phyloP scores from a whole-genome alignment of 768 basidiomycete species.

The Lenzites betulinus region DNA sequence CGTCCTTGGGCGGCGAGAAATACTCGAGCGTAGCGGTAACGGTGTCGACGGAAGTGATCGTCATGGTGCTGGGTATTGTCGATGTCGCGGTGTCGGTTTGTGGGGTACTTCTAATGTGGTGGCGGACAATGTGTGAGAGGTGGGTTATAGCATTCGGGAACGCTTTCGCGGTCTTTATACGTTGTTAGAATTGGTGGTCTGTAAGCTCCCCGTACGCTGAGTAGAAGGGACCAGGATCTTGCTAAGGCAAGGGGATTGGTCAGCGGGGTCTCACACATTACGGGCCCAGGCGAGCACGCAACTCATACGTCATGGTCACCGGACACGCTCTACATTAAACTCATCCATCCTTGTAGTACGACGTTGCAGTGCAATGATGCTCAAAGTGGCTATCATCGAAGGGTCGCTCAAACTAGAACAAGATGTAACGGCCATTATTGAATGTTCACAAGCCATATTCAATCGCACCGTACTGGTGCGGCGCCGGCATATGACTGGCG shows the following conservation, averaged over 20 bases:
- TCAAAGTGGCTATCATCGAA: too few species aligned
- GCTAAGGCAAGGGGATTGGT: neutral
- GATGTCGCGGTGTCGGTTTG: neutral
- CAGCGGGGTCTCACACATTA: neutral
- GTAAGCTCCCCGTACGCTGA: neutral
- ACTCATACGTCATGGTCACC: slow-evolving; percentile 1
- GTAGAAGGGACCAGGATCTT: neutral
- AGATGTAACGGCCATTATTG: too few species aligned
- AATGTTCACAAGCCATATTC: too few species aligned
- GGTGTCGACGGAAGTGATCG: slow-evolving; percentile 16
- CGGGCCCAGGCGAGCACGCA: neutral
- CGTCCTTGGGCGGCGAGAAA: slow-evolving; percentile 40
- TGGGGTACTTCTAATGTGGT: neutral
- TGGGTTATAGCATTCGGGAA: neutral
- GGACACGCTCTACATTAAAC: too few species aligned
- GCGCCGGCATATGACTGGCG: too few species aligned
- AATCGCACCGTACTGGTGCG: too few species aligned
- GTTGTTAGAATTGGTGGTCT: neutral
- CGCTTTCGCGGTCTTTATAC: neutral
- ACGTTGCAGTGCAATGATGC: too few species aligned
- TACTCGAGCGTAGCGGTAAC: slow-evolving; percentile 39
- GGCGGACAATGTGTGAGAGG: too few species aligned
- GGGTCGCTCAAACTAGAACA: too few species aligned
- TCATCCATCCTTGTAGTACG: too few species aligned
- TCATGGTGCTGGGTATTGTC: slow-evolving; percentile 4